Evolutionary conservation across 768 basidiomycete species (phyloP).

Genomic region (Lanmaoa pseudosensibilis): DNA sequence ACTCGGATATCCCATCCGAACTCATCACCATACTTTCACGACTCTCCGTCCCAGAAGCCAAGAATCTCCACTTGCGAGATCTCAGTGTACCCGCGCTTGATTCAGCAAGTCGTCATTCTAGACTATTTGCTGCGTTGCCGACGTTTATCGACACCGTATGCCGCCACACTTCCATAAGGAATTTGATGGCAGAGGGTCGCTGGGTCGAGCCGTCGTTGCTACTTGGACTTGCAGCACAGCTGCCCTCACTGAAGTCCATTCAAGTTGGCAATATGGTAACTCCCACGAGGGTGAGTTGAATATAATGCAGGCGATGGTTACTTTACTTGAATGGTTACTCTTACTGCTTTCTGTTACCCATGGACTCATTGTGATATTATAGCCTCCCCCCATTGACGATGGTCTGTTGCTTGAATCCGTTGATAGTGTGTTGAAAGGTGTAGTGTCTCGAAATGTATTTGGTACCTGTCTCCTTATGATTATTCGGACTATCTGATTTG

Average conservation of each 20-base stretch:
- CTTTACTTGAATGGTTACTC: slow-evolving; percentile 5
- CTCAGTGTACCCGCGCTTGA: slow-evolving; percentile 10
- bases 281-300: slow-evolving; percentile 9
- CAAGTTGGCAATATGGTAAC: slow-evolving; percentile 8
- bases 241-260: slow-evolving; percentile 18
- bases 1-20: slow-evolving; percentile 66
- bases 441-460: slow-evolving; percentile 1
- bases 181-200: slow-evolving; percentile 27
- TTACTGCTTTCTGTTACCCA: background rate
- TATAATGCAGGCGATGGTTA: background rate
- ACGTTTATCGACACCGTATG: slow-evolving; percentile 7
- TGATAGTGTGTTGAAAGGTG: background rate
- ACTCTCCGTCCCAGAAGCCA: slow-evolving; percentile 48
- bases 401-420: slow-evolving; percentile 3
- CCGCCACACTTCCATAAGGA: slow-evolving; percentile 6
- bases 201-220: slow-evolving; percentile 24
- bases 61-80: slow-evolving; percentile 49
- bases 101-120: background rate
- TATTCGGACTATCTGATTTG: background rate
- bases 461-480: background rate
- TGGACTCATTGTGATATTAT: slow-evolving; percentile 3
- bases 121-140: slow-evolving; percentile 45
- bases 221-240: slow-evolving; percentile 9
- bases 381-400: background rate
- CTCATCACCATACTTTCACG: slow-evolving; percentile 52